A percentile compares a stretch with the other conserved stretches of the same genome.
phyloP scores from a whole-genome alignment of 2,329 filamentous ascomycete species.

The Phaeosphaeriaceae sp. region DNA sequence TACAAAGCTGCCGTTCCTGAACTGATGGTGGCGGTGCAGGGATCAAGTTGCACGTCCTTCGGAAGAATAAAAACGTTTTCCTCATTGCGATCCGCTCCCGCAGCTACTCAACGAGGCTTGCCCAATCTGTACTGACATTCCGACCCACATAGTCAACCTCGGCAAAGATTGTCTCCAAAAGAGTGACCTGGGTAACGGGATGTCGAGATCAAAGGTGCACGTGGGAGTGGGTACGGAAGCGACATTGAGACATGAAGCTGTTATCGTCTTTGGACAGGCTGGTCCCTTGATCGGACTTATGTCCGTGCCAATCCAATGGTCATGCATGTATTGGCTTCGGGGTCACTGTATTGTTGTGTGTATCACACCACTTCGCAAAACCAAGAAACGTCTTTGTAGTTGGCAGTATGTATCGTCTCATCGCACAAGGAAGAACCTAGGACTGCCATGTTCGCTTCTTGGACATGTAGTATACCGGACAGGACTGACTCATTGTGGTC shows the following conservation, averaged over 20 bases:
- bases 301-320: neutral
- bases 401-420: no score
- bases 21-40: neutral
- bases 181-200: neutral
- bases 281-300: neutral
- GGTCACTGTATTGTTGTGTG: neutral
- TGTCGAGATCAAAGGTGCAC: neutral
- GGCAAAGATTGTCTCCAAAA: neutral
- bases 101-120: neutral
- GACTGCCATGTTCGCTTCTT: neutral
- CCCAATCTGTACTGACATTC: neutral
- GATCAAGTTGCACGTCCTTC: slow-evolving; percentile 13
- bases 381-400: no score
- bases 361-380: neutral
- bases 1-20: neutral
- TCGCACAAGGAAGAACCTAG: no score
- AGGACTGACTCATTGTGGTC: neutral
- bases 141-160: neutral
- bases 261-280: neutral
- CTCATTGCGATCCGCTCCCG: slow-evolving; percentile 20
- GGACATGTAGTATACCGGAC: neutral
- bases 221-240: neutral
- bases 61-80: slow-evolving; percentile 14
- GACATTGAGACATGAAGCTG: neutral
- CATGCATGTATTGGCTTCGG: neutral